phyloP scores from a whole-genome alignment of 2,329 filamentous ascomycete genomes.

The Arthrobotrys iridis region DNA sequence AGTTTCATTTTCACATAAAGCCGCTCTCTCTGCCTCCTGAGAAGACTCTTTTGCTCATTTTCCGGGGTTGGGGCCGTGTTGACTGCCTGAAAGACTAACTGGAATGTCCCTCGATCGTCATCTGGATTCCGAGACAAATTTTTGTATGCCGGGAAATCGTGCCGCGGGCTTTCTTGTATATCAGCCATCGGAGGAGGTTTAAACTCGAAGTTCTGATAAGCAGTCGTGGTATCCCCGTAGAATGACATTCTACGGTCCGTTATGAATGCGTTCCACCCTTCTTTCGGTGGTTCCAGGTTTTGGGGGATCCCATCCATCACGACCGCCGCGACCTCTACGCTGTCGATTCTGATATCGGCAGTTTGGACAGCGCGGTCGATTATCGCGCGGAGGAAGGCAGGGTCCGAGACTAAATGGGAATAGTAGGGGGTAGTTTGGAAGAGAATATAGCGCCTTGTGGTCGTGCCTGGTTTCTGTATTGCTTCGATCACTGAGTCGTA shows the following conservation, averaged over 20 bases:
- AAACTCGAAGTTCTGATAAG: background rate
- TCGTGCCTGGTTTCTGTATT: background rate
- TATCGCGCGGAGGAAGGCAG: constrained; percentile 11
- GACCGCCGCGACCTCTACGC: constrained; percentile 3
- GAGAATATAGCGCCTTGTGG: background rate
- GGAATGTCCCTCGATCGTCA: constrained; percentile 6
- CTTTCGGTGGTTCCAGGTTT: background rate
- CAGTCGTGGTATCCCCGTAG: background rate
- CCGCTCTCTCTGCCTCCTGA: background rate
- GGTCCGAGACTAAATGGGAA: constrained; percentile 22
- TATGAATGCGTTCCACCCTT: constrained; percentile 29
- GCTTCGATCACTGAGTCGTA: background rate
- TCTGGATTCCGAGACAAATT: constrained; percentile 11
- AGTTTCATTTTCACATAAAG: constrained; percentile 63
- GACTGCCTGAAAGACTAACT: constrained; percentile 9
- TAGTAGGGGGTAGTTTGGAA: constrained; percentile 27
- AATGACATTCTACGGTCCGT: background rate
- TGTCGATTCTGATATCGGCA: background rate
- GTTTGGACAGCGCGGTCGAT: constrained; percentile 18
- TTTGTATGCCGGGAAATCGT: background rate
- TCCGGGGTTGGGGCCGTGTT: background rate
- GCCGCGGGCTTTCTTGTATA: background rate
- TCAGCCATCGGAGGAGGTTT: background rate
- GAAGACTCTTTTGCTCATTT: background rate
- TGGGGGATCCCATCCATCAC: constrained; percentile 24